Evolutionary conservation across 75 land plant species (phyloP), one percentile per base, ranked within the genome.

Genomic region (Larix kaempferi): DNA sequence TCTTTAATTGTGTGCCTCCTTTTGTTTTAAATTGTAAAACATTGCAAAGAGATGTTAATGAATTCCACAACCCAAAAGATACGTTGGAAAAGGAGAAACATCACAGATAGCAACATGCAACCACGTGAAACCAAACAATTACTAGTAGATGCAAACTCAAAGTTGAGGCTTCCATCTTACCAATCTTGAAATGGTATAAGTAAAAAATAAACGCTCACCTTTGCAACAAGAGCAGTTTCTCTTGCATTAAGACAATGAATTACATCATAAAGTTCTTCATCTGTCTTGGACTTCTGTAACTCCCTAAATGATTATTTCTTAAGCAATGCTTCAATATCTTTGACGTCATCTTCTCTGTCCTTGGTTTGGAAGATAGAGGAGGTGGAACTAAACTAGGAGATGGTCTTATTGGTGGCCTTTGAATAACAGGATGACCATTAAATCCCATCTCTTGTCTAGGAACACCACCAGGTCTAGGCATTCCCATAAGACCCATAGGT

Each of bases 161-260:
- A 13, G 15, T n/a, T n/a, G n/a, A n/a, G n/a, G n/a, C n/a, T n/a
- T n/a, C n/a, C n/a, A n/a, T 63, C 66, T 13, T 26, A 33, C 44
- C 35, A 6, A 37, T 37, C 49, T 66, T 66, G 17, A 19, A 37
- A 74, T 27, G 44, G 16, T 41, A 22, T 5, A 21, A 75, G 2
- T 59, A 56, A 54, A 76, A 33, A 44, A 2, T 16, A 56, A 59
- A 29, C 23, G n/a, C 72, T 73, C 29, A 96, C 98, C 93, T 92
- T 94, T 21, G 91, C 95, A 73, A 95, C 99, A 67, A 92, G 90
- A 76, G 99, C 95, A 81, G 91, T 94, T 78, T 97, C 98, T 74
- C 66, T 94, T 3, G 99, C 95, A 79, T 98, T 94, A 4, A 98
- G 98, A 19, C 95, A 78, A 75, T 97, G 98, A 78, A 97, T 87